Base-by-base conservation (phyloP, 257 asterid genomes). In the Lantana camara region DNA sequence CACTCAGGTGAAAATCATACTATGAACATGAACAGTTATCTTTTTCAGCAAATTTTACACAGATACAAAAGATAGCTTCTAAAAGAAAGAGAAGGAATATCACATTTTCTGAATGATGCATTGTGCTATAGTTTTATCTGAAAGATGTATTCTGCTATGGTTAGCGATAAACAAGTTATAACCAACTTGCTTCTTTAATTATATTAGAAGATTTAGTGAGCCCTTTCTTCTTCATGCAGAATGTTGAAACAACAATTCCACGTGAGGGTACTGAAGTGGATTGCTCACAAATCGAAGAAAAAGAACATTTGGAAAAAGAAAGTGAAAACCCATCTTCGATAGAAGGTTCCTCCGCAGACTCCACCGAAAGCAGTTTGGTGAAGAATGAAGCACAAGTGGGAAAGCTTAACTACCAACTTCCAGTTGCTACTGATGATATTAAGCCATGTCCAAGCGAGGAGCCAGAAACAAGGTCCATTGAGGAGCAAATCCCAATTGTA, bases 191-290 rank as follows among this genome's bases (percentile, higher is more conserved):
- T n/a, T n/a, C n/a, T n/a, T n/a, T n/a, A n/a, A n/a, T n/a, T n/a
- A n/a, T n/a, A n/a, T n/a, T n/a, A n/a, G 48, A 21, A 40, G 20
- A 47, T 9, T 21, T 35, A 46, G 14, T n/a, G 13, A 30, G 1
- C 47, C 34, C 37, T 68, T 12, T 56, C 14, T 56, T 61, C 27
- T 70, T 42, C 48, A 19, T 54, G 70, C 71, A 75, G 77, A 61
- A 27, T 27, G 32, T 2, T 27, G 32, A 2, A 27, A 2, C 32
- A 27, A 27, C 32, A 27, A 27, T 27, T 27, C 2, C 32, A 40
- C 5, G 42, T 23, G 70, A 68, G 52, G 66, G 68, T 37, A 47
- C 1, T 13, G 57, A 41, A 46, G 73, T 9, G n/a, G 73, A 60
- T 53, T 48, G 37, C 52, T 57, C 63, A 59, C 46, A 52, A 9